Conservation (phyloP, 2,329 filamentous ascomycete genomes). For the Bipolaris victoriae region DNA sequence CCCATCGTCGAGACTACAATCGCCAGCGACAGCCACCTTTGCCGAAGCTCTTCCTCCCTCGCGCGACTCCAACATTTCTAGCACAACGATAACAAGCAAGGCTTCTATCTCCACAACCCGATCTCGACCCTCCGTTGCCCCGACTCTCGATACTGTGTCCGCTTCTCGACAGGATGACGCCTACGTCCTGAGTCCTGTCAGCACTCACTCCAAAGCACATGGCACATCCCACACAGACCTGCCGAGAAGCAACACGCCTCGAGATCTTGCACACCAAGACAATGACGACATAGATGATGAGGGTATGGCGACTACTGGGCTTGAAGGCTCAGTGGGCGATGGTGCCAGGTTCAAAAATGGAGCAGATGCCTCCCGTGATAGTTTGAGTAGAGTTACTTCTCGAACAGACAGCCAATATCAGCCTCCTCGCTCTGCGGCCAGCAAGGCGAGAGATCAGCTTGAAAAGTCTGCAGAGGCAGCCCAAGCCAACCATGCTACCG, state of each 20-base stretch:
- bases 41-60: conserved; percentile 44
- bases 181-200: conserved; percentile 35
- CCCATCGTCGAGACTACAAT: conserved; percentile 48
- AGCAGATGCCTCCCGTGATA: conserved; percentile 32
- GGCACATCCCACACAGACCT: conserved; percentile 28
- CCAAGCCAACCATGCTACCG: conserved; percentile 28
- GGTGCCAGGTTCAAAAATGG: conserved; percentile 31
- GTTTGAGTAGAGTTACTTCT: conserved; percentile 27
- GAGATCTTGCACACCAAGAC: conserved; percentile 33
- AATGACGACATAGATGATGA: conserved; percentile 46
- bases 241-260: conserved; percentile 24
- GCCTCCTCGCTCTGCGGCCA: conserved; percentile 25
- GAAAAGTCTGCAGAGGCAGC: conserved; percentile 33
- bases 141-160: conserved; percentile 30
- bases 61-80: conserved; percentile 44
- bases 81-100: conserved; percentile 35
- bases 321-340: conserved; percentile 26
- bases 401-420: conserved; percentile 36
- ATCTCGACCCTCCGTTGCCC: conserved; percentile 37
- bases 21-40: conserved; percentile 46
- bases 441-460: conserved; percentile 28
- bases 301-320: conserved; percentile 37
- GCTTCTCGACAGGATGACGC: conserved; percentile 34
- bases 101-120: conserved; percentile 39
- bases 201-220: conserved; percentile 31